These are phyloP conservation scores for Apiotrichum gracile DNA, from an alignment of 1,284 basidiomycete species.

Conservation along the genomic window DNA sequence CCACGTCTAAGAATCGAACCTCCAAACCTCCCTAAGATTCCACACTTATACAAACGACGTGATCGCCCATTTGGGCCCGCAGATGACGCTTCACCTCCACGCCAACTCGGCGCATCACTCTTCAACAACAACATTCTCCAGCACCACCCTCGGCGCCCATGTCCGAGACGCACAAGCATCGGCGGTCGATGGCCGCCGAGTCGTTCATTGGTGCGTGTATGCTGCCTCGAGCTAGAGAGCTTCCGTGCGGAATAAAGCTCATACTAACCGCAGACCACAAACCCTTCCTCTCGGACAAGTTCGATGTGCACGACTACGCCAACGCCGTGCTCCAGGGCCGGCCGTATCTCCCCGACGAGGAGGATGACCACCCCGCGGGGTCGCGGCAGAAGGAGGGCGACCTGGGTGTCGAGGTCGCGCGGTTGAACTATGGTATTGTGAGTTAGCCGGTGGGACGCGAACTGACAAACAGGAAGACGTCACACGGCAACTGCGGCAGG, in stretches of 20 bases:
- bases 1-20: too few species aligned
- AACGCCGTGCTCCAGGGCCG: conserved; percentile 78
- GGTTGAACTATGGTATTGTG: conserved; percentile 67
- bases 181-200: conserved; percentile 13
- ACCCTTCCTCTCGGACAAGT: conserved; percentile 53
- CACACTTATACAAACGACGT: too few species aligned
- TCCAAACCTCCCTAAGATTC: too few species aligned
- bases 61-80: too few species aligned
- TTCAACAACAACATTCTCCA: too few species aligned
- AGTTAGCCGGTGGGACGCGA: conserved; percentile 1
- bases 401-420: conserved; percentile 75
- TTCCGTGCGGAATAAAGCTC: background rate
- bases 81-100: too few species aligned
- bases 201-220: conserved; percentile 14
- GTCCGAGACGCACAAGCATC: background rate
- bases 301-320: conserved; percentile 81
- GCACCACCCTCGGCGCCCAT: background rate
- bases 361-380: background rate
- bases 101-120: too few species aligned
- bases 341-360: conserved; percentile 54
- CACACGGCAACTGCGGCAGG: conserved; percentile 71
- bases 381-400: conserved; percentile 59
- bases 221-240: background rate
- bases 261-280: conserved; percentile 33
- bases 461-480: conserved; percentile 54